Evolutionary conservation across 2,329 filamentous ascomycete species (phyloP).

Genomic region (Fusarium camptoceras): DNA sequence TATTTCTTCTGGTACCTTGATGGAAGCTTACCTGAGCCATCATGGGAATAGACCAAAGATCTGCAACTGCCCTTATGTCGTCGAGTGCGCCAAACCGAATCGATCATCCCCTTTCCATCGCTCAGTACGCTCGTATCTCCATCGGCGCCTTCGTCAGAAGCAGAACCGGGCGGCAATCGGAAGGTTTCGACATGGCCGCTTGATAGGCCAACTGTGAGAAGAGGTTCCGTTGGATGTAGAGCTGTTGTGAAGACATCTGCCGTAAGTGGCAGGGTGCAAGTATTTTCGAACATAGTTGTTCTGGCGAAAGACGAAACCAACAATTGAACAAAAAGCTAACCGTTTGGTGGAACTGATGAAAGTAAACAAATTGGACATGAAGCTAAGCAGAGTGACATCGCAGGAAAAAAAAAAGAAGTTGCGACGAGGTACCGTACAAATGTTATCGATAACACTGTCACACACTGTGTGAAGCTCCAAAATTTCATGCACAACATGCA

Average conservation of each 20-base stretch:
- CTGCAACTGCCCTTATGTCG: conserved; percentile 96
- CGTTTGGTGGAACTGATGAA: neutral
- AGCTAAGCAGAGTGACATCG: neutral
- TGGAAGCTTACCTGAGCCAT: conserved; percentile 71
- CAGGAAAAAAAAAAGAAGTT: conserved; percentile 18
- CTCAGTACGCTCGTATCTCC: conserved; percentile 63
- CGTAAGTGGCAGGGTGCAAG: conserved; percentile 87
- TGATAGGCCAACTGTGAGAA: conserved; percentile 87
- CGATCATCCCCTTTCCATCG: conserved; percentile 79
- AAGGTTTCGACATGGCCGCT: conserved; percentile 89
- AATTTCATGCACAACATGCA: neutral
- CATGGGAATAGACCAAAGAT: conserved; percentile 79
- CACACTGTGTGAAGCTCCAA: neutral
- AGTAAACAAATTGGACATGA: neutral
- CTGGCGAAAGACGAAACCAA: neutral
- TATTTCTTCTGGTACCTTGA: neutral
- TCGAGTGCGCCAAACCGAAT: conserved; percentile 85
- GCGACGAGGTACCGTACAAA: neutral
- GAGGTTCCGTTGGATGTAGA: conserved; percentile 83
- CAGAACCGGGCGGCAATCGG: conserved; percentile 70
- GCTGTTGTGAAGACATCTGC: conserved; percentile 91
- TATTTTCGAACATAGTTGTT: conserved; percentile 83
- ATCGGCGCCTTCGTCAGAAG: conserved; percentile 63
- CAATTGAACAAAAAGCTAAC: neutral
- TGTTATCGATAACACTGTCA: neutral